phyloP scores from a whole-genome alignment of 2,329 filamentous ascomycete species.

The Microdochium paspali region DNA sequence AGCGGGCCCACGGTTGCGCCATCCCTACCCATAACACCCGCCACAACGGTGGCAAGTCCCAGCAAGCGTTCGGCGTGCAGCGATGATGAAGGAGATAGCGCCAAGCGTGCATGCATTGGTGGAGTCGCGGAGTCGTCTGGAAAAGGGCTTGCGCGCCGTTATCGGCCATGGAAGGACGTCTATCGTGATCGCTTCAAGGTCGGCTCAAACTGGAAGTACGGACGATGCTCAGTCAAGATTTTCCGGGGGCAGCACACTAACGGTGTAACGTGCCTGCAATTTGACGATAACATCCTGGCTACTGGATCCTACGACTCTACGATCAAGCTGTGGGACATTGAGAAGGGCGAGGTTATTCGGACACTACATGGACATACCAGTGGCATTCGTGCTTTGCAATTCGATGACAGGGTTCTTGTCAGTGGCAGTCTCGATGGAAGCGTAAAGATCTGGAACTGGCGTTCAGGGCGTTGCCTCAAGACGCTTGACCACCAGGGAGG shows the following conservation, averaged over 20 bases:
- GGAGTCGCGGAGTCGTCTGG: slow-evolving; percentile 9
- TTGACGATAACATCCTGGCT: slow-evolving; percentile 84
- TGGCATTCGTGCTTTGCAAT: slow-evolving; percentile 82
- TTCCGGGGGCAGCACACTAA: slow-evolving; percentile 79
- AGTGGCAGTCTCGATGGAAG: slow-evolving; percentile 82
- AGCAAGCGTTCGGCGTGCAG: slow-evolving; percentile 24
- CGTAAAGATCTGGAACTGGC: slow-evolving; percentile 94
- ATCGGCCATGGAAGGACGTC: slow-evolving; percentile 88
- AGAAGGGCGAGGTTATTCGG: slow-evolving; percentile 77
- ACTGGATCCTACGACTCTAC: slow-evolving; percentile 93
- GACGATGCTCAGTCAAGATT: slow-evolving; percentile 72
- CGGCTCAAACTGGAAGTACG: slow-evolving; percentile 95
- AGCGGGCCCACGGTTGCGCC: slow-evolving; percentile 5
- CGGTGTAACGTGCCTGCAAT: slow-evolving; percentile 59
- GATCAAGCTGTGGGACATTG: slow-evolving; percentile 92
- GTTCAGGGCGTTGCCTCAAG: slow-evolving; percentile 76
- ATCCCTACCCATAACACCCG: slow-evolving; percentile 18
- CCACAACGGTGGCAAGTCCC: slow-evolving; percentile 11
- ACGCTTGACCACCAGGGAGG: slow-evolving; percentile 74
- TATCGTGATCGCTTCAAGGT: slow-evolving; percentile 95
- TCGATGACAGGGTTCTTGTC: slow-evolving; percentile 85
- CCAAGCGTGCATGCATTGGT: slow-evolving; percentile 26
- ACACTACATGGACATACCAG: slow-evolving; percentile 75
- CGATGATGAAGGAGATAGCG: slow-evolving; percentile 11
- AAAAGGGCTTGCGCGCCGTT: slow-evolving; percentile 34